Base-by-base conservation (phyloP, 306 rosid species). In the Prunus kanzakura region DNA sequence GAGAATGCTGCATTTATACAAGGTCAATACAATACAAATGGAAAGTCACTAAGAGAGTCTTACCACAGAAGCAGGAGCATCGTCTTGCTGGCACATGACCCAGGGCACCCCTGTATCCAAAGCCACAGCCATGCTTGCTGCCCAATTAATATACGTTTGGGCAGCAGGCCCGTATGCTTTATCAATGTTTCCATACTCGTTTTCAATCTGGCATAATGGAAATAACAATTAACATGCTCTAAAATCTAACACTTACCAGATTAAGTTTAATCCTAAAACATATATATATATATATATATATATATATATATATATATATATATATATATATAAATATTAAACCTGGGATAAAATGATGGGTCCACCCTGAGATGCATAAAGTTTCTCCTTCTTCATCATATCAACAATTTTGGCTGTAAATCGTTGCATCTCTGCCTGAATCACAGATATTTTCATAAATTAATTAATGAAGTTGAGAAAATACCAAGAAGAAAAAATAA, bases 341-440 rank as follows among this genome's bases (percentile, higher is more conserved):
- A 90, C 98, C 98, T 95, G 98, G 77, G 98, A 95, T 85, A 95
- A 76, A 79, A 95, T 95, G 63, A 95, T 84, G 6, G 97, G 98
- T 25, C 99, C 99, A 30, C 99, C 99, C 82, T 92, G 99, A 64
- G 97, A 86, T 0, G 97, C 97, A 80, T 85, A 95, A 76, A 95
- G 90, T 4, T 84, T 90, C 88, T 92, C 97, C 73, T 86, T 73
- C 84, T 92, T 90, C 99, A 95, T 89, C 84, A 89, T 65, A 41
- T 89, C 86, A 77, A 95, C 97, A 78, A 90, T 92, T 81, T 86
- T 95, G n/a, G 88, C 86, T 6, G 96, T 92, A 72, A 95, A 92
- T 10, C 89, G 86, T 84, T 89, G 67, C 99, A 95, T 95, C 83
- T 95, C 98, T 25, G 86, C 89, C 99, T 95, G 91, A 77, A 57